Evolutionary conservation across 78 protist genomes (phyloP).

Genomic region (Pigoraptor vietnamica): DNA sequence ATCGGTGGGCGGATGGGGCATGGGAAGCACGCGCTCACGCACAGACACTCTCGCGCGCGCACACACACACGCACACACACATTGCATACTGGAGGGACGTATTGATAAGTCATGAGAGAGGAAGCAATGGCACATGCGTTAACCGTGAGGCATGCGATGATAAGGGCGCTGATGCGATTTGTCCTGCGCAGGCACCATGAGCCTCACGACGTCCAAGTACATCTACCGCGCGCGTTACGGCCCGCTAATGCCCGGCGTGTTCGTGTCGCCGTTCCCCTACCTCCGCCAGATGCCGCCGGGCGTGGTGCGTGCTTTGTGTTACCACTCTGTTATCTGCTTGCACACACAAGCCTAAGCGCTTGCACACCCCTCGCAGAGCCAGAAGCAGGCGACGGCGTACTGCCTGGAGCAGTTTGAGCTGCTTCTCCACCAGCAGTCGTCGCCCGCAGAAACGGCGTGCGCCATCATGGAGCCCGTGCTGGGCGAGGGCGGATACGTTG

Average conservation of each 20-base stretch:
- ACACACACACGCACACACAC: too few relatives aligned
- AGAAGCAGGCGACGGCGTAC: background rate
- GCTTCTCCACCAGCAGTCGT: slow-evolving; percentile 14
- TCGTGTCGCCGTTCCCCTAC: slow-evolving; percentile 49
- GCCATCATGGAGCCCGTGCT: slow-evolving; percentile 62
- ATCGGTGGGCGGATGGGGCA: background rate
- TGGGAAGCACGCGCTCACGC: background rate
- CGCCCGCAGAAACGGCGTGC: slow-evolving; percentile 40
- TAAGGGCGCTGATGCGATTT: background rate
- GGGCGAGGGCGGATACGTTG: slow-evolving; percentile 74
- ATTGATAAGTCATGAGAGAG: too few relatives aligned
- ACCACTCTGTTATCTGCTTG: too few relatives aligned
- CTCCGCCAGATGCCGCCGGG: slow-evolving; percentile 12
- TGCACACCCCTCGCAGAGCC: too few relatives aligned
- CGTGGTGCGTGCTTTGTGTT: background rate
- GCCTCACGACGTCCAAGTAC: slow-evolving; percentile 39
- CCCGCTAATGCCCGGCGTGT: slow-evolving; percentile 66
- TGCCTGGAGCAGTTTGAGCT: slow-evolving; percentile 10
- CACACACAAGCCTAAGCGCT: too few relatives aligned
- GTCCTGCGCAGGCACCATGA: slow-evolving; percentile 21
- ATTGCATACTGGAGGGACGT: too few relatives aligned
- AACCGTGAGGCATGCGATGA: too few relatives aligned
- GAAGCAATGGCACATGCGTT: too few relatives aligned
- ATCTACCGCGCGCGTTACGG: slow-evolving; percentile 48
- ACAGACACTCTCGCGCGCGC: too few relatives aligned